Percentiles rank a stretch among this genome's conserved stretches.
These are phyloP conservation scores for Akanthomyces uredinophilus DNA, from an alignment of 2,329 filamentous ascomycete genomes.

Conservation along the genomic window DNA sequence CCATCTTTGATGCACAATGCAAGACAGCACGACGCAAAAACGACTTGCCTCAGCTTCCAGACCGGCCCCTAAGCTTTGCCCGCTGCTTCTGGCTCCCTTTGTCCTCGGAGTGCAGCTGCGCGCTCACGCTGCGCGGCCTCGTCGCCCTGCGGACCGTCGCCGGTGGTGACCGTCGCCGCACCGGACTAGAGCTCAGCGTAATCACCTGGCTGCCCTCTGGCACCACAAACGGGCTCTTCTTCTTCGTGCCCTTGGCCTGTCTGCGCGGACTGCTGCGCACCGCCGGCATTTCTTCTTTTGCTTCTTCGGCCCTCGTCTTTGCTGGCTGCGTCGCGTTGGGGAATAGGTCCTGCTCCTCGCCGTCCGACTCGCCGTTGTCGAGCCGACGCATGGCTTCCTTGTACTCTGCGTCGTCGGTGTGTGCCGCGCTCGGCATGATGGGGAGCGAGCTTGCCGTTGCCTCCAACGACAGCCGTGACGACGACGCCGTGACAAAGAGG, in stretches of 20 bases:
- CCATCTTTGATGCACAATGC: background rate
- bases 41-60: background rate
- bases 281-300: conserved; percentile 17
- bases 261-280: conserved; percentile 10
- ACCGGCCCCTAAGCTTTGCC: background rate
- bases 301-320: background rate
- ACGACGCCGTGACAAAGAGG: conserved; percentile 36
- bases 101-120: conserved; percentile 12
- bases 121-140: background rate
- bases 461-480: conserved; percentile 28
- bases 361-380: conserved; percentile 27
- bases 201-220: conserved; percentile 30
- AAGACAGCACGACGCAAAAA: background rate
- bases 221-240: conserved; percentile 19
- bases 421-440: conserved; percentile 21
- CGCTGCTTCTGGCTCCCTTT: conserved; percentile 20
- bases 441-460: conserved; percentile 22
- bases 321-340: conserved; percentile 29
- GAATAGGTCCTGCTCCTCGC: conserved; percentile 27
- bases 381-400: conserved; percentile 40
- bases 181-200: conserved; percentile 24
- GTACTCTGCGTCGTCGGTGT: conserved; percentile 33
- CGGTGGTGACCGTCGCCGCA: background rate
- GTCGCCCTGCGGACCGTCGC: background rate
- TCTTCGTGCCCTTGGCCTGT: conserved; percentile 3